Evolutionary conservation across 441 rosid species (phyloP).

Genomic region (Cnidoscolus chayamansa): DNA sequence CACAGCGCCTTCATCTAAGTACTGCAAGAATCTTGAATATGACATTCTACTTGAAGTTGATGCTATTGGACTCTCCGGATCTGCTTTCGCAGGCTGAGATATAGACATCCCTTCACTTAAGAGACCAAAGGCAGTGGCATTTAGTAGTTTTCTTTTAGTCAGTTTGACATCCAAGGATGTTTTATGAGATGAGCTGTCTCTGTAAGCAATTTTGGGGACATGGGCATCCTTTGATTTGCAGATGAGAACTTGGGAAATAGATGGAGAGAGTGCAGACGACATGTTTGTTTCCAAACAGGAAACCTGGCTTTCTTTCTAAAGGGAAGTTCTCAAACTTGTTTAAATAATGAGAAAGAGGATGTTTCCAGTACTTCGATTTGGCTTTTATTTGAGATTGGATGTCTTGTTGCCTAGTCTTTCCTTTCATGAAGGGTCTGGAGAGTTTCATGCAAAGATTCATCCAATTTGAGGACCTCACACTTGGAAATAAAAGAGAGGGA

Average conservation of each 20-base stretch:
- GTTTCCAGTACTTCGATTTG: conserved; percentile 45
- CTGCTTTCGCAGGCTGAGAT: conserved; percentile 42
- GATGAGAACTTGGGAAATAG: conserved; percentile 39
- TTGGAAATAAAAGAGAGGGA: conserved; percentile 12
- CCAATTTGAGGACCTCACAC: conserved; percentile 22
- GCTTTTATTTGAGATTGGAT: conserved; percentile 21
- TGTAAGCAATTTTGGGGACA: conserved; percentile 29
- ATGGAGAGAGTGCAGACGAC: conserved; percentile 43
- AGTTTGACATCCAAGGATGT: conserved; percentile 29
- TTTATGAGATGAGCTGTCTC: conserved; percentile 31
- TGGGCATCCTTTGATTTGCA: conserved; percentile 41
- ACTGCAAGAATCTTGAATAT: conserved; percentile 57
- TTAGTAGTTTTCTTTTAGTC: conserved; percentile 44
- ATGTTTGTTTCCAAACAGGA: conserved; percentile 17
- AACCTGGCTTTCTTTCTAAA: neutral
- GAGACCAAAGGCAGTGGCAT: conserved; percentile 41
- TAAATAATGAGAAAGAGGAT: conserved; percentile 33
- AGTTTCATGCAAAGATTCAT: neutral
- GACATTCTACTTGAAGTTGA: conserved; percentile 57
- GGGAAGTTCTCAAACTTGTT: conserved; percentile 16
- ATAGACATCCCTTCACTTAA: conserved; percentile 30
- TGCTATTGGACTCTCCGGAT: conserved; percentile 51
- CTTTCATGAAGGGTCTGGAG: conserved; percentile 46
- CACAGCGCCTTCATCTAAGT: conserved; percentile 53
- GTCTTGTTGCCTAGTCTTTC: neutral